A percentile compares a stretch with the other conserved stretches of the same genome.
Evolutionary conservation across 2,329 filamentous ascomycete species (phyloP).

Genomic region (Talaromyces islandicus): DNA sequence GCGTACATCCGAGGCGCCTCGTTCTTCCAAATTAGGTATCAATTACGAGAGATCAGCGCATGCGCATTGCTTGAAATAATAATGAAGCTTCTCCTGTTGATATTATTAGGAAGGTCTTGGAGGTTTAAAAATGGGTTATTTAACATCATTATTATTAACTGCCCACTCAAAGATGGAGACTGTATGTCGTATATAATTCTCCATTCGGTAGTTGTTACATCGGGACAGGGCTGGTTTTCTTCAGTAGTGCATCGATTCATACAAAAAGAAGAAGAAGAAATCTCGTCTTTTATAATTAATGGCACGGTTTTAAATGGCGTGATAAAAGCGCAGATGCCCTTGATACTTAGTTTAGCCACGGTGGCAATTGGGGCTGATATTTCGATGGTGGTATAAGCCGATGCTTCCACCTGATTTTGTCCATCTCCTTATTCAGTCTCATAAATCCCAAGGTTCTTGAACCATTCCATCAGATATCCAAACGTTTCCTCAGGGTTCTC

Average conservation of each 20-base stretch:
- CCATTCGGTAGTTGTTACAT: not conserved
- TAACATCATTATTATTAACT: not conserved
- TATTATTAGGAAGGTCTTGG: not conserved
- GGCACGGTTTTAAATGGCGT: too few species aligned
- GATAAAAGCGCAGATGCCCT: too few species aligned
- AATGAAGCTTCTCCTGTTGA: not conserved
- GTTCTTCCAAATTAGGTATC: not conserved
- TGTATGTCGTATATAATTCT: not conserved
- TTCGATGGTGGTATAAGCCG: too few species aligned
- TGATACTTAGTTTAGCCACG: too few species aligned
- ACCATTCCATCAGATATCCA: constrained; percentile 14
- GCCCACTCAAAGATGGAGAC: not conserved
- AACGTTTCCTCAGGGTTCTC: constrained; percentile 35
- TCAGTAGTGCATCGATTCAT: too few species aligned
- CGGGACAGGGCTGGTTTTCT: too few species aligned
- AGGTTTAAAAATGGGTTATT: too few species aligned
- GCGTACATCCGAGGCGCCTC: not conserved
- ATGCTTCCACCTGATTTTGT: not conserved
- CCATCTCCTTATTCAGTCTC: not conserved
- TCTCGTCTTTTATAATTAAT: too few species aligned
- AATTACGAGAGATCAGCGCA: not conserved
- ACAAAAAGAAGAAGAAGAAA: too few species aligned
- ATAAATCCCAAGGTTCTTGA: not conserved
- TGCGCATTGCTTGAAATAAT: not conserved
- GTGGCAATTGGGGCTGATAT: too few species aligned